These are phyloP conservation scores for Saccharomyces hybrid DNA, from an alignment of 1,139 yeast species.

Conservation along the genomic window DNA sequence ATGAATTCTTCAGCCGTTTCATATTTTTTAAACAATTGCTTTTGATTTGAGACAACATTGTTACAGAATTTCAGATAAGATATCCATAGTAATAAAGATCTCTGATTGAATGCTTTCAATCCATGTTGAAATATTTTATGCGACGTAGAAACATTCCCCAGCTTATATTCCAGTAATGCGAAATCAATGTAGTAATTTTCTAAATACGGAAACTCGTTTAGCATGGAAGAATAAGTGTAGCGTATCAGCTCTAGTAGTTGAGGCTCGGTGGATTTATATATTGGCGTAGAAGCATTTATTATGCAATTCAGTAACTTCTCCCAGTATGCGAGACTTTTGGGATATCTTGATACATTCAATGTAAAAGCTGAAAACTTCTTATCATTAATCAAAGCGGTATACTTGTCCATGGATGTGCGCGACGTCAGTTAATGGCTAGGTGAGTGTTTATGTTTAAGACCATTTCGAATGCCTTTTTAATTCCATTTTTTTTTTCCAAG, in stretches of 20 bases:
- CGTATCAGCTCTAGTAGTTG: constrained; percentile 27
- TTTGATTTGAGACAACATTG: constrained; percentile 33
- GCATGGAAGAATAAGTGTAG: constrained; percentile 47
- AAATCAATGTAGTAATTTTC: constrained; percentile 77
- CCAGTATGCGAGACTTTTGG: constrained; percentile 27
- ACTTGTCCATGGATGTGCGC: constrained; percentile 17
- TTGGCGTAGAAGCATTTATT: constrained; percentile 20
- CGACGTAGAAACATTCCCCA: constrained; percentile 49
- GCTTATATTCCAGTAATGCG: constrained; percentile 57
- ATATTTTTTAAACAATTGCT: constrained; percentile 40
- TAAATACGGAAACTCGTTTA: constrained; percentile 57
- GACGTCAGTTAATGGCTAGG: neutral
- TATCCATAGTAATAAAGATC: constrained; percentile 68
- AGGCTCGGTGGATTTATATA: constrained; percentile 21
- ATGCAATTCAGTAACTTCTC: constrained; percentile 27
- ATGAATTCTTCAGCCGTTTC: constrained; percentile 55
- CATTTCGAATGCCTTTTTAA: neutral
- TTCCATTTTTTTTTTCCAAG: neutral
- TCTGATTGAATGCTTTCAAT: constrained; percentile 33
- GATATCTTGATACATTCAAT: constrained; percentile 22
- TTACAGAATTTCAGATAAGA: constrained; percentile 54
- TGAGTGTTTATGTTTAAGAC: neutral
- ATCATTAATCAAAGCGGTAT: constrained; percentile 14
- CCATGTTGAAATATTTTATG: constrained; percentile 48
- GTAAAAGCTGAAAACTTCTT: constrained; percentile 22